Percentiles rank a stretch among this genome's conserved stretches.
Conservation (phyloP, 805 yeast species). For the Novakomyces olei region DNA sequence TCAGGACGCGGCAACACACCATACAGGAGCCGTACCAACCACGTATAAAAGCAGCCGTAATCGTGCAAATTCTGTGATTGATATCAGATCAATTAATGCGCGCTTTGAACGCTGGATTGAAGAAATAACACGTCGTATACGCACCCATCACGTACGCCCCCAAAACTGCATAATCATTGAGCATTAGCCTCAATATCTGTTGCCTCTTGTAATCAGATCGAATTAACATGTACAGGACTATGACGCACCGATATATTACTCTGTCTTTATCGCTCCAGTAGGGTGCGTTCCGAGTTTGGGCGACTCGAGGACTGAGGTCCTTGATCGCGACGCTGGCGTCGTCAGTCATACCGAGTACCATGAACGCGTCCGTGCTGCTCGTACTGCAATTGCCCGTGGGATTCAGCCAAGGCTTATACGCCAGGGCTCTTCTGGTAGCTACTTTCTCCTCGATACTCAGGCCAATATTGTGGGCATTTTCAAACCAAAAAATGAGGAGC, state of each 20-base stretch:
- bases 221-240: neutral
- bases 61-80: too few species aligned
- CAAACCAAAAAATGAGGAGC: slow-evolving; percentile 65
- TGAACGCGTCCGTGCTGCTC: slow-evolving; percentile 1
- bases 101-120: neutral
- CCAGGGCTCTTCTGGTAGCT: slow-evolving; percentile 51
- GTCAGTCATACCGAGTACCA: neutral
- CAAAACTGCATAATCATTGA: too few species aligned
- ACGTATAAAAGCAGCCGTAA: too few species aligned
- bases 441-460: slow-evolving; percentile 26
- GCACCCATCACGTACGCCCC: too few species aligned
- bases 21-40: too few species aligned
- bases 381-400: slow-evolving; percentile 24
- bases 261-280: neutral
- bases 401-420: slow-evolving; percentile 31
- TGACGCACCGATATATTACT: neutral
- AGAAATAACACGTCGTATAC: too few species aligned
- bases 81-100: neutral
- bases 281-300: neutral
- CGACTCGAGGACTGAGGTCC: neutral
- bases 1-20: too few species aligned
- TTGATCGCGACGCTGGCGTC: neutral
- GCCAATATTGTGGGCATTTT: slow-evolving; percentile 33
- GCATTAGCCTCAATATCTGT: too few species aligned
- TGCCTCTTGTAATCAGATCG: too few species aligned